Percentiles rank a stretch among this genome's conserved stretches.
Conservation (phyloP, 2,329 filamentous ascomycete species). For the Cytospora mali region DNA sequence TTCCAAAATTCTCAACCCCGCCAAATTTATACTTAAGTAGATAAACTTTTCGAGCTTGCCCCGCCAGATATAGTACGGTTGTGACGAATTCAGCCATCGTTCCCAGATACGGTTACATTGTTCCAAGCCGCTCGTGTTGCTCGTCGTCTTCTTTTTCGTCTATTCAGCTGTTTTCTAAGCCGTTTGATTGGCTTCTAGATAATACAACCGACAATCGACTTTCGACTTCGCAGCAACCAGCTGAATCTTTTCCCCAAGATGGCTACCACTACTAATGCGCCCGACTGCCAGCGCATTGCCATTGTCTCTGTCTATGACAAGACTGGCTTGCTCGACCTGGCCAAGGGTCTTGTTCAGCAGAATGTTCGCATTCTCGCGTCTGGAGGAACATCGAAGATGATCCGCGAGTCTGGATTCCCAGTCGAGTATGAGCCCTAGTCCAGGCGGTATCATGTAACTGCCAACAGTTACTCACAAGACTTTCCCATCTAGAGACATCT, state of each 20-base stretch:
- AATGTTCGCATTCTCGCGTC: conserved; percentile 93
- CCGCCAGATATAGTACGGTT: not conserved
- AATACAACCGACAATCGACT: not conserved
- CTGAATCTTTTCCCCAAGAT: not conserved
- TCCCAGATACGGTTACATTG: not conserved
- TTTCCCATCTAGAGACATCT: conserved; percentile 72
- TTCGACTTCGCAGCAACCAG: conserved; percentile 14
- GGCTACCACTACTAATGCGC: conserved; percentile 36
- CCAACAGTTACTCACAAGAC: conserved; percentile 20
- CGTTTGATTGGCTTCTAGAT: not conserved
- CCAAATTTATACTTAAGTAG: not conserved
- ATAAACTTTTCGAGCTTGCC: conserved; percentile 4
- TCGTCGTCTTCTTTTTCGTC: conserved; percentile 5
- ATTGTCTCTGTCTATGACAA: conserved; percentile 99
- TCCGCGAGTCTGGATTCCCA: conserved; percentile 91
- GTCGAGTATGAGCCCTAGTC: conserved; percentile 68
- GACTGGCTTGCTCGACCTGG: conserved; percentile 89
- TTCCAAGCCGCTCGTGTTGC: not conserved
- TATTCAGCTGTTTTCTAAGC: conserved; percentile 9
- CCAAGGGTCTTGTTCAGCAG: conserved; percentile 85
- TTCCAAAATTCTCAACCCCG: conserved; percentile 27
- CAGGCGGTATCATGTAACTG: not conserved
- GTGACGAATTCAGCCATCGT: conserved; percentile 4
- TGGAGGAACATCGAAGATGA: conserved; percentile 93
- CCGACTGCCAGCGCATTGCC: conserved; percentile 63